Evolutionary conservation across 75 land plant genomes (phyloP).

Genomic region (Sequoia sempervirens): DNA sequence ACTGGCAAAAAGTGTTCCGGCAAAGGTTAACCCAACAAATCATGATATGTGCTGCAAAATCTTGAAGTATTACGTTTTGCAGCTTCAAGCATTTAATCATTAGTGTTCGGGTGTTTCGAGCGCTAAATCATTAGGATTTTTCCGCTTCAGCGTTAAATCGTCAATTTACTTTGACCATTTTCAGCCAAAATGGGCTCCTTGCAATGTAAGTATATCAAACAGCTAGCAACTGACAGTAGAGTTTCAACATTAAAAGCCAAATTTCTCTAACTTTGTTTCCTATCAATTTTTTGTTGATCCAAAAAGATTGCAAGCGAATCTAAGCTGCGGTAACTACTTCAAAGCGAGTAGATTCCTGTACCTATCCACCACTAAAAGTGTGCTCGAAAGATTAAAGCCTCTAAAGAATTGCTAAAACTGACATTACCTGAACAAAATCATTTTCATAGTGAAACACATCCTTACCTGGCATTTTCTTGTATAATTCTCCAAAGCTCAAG

Average conservation of each 20-base stretch:
- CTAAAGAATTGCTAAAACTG: background rate
- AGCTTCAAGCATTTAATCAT: background rate
- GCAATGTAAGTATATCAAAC: background rate
- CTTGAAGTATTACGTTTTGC: background rate
- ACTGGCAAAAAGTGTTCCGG: background rate
- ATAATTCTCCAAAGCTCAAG: background rate
- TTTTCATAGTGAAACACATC: background rate
- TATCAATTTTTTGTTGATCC: background rate
- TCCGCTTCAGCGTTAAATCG: background rate
- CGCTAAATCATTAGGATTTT: background rate
- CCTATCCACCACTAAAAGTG: background rate
- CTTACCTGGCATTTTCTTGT: background rate
- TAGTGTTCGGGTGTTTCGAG: too few species aligned
- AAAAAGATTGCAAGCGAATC: background rate
- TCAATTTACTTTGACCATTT: background rate
- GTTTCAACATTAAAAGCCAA: background rate
- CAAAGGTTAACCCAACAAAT: background rate
- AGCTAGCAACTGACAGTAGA: background rate
- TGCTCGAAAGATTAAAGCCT: background rate
- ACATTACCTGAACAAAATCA: background rate
- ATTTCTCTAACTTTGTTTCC: background rate
- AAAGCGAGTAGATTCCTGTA: background rate
- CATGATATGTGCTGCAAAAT: background rate
- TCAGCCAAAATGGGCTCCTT: background rate
- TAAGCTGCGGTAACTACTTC: background rate